Percentiles rank a stretch among this genome's conserved stretches.
Evolutionary conservation across 805 yeast genomes (phyloP).

Genomic region (Candida rishiriensis): DNA sequence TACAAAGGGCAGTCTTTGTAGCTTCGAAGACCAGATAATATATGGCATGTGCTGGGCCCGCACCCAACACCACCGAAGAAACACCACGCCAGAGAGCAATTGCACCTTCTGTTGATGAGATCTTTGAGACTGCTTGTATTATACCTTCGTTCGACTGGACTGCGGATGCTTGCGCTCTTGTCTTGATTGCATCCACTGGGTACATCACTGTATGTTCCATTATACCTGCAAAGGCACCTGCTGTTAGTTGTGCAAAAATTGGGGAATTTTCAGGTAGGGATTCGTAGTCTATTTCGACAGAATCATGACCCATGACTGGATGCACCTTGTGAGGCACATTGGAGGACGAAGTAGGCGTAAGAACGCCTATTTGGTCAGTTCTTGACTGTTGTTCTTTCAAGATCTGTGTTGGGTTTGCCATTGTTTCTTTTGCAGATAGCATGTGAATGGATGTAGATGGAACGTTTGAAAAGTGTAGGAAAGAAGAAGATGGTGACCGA

Average conservation of each 20-base stretch:
- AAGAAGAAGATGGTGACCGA: too few species aligned
- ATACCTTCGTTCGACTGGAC: slow-evolving; percentile 38
- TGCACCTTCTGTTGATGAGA: slow-evolving; percentile 86
- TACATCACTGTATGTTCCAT: slow-evolving; percentile 98
- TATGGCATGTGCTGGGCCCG: slow-evolving; percentile 99
- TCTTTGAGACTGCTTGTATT: slow-evolving; percentile 63
- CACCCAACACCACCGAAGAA: slow-evolving; percentile 86
- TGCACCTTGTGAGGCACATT: too few species aligned
- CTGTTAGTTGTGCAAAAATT: slow-evolving; percentile 71
- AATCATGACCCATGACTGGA: slow-evolving; percentile 15
- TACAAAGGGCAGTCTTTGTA: slow-evolving; percentile 54
- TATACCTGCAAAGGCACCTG: slow-evolving; percentile 98
- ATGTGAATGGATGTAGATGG: not conserved
- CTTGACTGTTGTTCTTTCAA: not conserved
- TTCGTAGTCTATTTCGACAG: slow-evolving; percentile 75
- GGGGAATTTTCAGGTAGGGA: slow-evolving; percentile 86
- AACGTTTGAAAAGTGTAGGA: not conserved
- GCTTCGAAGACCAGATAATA: slow-evolving; percentile 93
- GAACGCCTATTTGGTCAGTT: not conserved
- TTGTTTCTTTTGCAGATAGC: not conserved
- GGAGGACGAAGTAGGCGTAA: not conserved
- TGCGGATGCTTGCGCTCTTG: slow-evolving; percentile 75
- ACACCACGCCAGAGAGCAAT: slow-evolving; percentile 91
- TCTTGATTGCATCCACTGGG: slow-evolving; percentile 94
- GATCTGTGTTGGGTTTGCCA: not conserved